These are phyloP conservation scores for Marasmius fiardii DNA, from an alignment of 1,284 basidiomycete genomes.

Conservation along the genomic window DNA sequence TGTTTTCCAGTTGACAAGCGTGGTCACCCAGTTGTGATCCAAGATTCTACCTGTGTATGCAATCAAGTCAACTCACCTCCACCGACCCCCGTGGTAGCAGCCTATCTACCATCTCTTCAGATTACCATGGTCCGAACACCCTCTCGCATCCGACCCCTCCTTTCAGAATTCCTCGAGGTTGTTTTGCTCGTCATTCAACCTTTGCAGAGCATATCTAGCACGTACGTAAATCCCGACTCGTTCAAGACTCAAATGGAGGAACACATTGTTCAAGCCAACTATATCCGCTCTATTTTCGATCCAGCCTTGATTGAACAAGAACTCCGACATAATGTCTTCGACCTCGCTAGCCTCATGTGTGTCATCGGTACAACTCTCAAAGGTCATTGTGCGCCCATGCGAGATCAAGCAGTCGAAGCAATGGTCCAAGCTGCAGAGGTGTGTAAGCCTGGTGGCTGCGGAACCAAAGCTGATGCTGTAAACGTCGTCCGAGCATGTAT, in stretches of 20 bases:
- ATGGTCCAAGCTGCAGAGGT: conserved; percentile 73
- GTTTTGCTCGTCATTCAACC: conserved; percentile 82
- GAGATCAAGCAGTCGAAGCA: conserved; percentile 79
- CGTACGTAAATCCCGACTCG: conserved; percentile 49
- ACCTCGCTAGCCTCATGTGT: conserved; percentile 77
- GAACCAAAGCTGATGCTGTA: conserved; percentile 65
- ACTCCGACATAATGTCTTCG: conserved; percentile 74
- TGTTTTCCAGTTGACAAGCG: conserved; percentile 74
- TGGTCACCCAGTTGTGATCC: conserved; percentile 45
- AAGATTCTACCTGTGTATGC: conserved; percentile 50
- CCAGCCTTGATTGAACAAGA: conserved; percentile 79
- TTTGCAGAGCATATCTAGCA: conserved; percentile 48
- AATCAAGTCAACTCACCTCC: conserved; percentile 35
- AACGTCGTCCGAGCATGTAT: conserved; percentile 81
- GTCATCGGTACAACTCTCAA: conserved; percentile 83
- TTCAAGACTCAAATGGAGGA: conserved; percentile 53
- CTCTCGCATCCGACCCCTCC: conserved; percentile 71
- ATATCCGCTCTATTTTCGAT: conserved; percentile 64
- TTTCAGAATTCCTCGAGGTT: conserved; percentile 79
- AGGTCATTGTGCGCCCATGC: conserved; percentile 90
- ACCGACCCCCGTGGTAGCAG: conserved; percentile 37
- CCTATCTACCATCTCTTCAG: conserved; percentile 37
- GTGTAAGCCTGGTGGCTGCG: conserved; percentile 50
- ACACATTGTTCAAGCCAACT: conserved; percentile 54
- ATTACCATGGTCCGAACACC: conserved; percentile 64